These are phyloP conservation scores for Gloeopeniophorella convolvens DNA, from an alignment of 768 basidiomycete species.

Conservation along the genomic window DNA sequence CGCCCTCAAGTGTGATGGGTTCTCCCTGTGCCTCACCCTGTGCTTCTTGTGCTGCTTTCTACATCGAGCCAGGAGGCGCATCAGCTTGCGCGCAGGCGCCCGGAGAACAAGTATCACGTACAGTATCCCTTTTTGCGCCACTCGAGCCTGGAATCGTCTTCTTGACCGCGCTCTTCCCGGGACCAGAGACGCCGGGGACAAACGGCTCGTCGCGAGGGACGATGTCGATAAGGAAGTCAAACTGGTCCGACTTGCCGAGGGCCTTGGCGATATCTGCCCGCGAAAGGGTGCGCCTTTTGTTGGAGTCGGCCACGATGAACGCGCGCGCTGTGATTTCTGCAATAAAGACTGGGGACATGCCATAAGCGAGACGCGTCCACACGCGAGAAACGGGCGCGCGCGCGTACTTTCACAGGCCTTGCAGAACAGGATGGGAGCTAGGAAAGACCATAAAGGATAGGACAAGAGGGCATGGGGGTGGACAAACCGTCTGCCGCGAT, in stretches of 20 bases:
- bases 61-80: background rate
- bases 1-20: slow-evolving; percentile 13
- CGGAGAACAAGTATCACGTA: background rate
- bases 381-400: background rate
- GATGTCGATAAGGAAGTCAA: slow-evolving; percentile 96
- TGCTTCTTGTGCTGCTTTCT: slow-evolving; percentile 10
- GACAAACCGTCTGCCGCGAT: slow-evolving; percentile 88
- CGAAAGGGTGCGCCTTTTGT: slow-evolving; percentile 93
- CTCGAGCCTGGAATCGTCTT: slow-evolving; percentile 11
- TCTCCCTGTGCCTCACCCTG: slow-evolving; percentile 16
- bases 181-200: slow-evolving; percentile 15
- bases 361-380: background rate
- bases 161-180: slow-evolving; percentile 10
- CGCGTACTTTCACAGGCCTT: slow-evolving; percentile 98
- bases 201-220: slow-evolving; percentile 75
- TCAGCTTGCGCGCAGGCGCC: background rate
- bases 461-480: slow-evolving; percentile 17
- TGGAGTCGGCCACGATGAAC: slow-evolving; percentile 91
- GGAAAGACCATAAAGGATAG: slow-evolving; percentile 2
- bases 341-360: slow-evolving; percentile 73
- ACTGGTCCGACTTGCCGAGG: slow-evolving; percentile 87
- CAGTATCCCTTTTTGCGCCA: slow-evolving; percentile 6
- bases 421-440: slow-evolving; percentile 92
- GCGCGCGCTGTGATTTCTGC: slow-evolving; percentile 94
- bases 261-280: slow-evolving; percentile 93